A percentile compares a stretch with the other conserved stretches of the same genome.
Conservation (phyloP, 163 green algal species). For the Chloromonas sp. region DNA sequence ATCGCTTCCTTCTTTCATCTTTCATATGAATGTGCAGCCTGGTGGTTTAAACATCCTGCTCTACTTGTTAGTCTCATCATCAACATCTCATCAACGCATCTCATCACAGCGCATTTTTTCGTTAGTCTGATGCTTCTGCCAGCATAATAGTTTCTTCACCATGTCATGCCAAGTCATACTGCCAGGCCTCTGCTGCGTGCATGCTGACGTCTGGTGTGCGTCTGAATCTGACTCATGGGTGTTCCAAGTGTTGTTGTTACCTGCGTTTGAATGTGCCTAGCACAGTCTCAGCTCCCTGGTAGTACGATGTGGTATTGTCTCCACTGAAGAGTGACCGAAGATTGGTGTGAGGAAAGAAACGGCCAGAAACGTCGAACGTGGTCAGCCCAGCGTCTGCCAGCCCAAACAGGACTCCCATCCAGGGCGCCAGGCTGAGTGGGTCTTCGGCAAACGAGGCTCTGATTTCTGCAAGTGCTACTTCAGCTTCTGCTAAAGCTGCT, state of each 20-base stretch:
- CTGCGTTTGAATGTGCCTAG: slow-evolving; percentile 53
- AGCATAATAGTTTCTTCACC: no score
- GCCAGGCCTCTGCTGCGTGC: no score
- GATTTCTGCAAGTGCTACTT: background rate
- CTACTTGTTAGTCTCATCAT: no score
- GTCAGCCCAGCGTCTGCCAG: slow-evolving; percentile 50
- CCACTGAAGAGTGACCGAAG: slow-evolving; percentile 38
- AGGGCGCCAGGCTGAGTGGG: slow-evolving; percentile 39
- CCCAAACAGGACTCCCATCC: slow-evolving; percentile 51
- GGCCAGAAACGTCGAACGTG: slow-evolving; percentile 45
- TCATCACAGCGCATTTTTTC: no score
- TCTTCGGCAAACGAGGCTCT: slow-evolving; percentile 20
- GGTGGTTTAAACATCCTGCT: no score
- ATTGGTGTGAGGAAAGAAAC: slow-evolving; percentile 27
- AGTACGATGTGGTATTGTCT: slow-evolving; percentile 25
- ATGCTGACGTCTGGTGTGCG: no score
- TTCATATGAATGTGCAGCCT: no score
- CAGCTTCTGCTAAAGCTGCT: background rate
- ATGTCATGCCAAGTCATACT: no score
- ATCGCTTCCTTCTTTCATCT: no score
- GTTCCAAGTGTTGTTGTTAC: slow-evolving; percentile 11
- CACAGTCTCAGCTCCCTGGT: slow-evolving; percentile 40
- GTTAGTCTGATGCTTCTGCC: no score
- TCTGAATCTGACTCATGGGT: no score
- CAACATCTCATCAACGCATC: no score